phyloP scores from a whole-genome alignment of 371 early-diverging fungal species.

The Blakeslea trispora region DNA sequence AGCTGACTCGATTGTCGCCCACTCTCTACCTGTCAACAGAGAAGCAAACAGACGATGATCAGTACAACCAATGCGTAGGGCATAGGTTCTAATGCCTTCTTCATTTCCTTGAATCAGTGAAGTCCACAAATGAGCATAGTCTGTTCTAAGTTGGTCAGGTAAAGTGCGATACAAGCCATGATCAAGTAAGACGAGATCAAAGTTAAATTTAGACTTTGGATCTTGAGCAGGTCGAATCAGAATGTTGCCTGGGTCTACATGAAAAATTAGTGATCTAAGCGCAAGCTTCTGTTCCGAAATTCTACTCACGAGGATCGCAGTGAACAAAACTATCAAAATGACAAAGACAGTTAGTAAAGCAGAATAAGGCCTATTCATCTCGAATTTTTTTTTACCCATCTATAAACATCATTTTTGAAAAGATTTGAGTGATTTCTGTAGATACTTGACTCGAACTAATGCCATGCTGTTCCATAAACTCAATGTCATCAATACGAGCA shows the following conservation, averaged over 20 bases:
- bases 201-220: slow-evolving; percentile 64
- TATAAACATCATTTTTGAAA: slow-evolving; percentile 91
- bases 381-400: slow-evolving; percentile 59
- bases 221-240: slow-evolving; percentile 62
- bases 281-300: neutral
- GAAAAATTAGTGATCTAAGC: neutral
- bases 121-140: slow-evolving; percentile 90
- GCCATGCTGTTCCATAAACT: slow-evolving; percentile 63
- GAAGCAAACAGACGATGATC: slow-evolving; percentile 84
- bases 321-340: slow-evolving; percentile 59
- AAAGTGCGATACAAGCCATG: slow-evolving; percentile 92
- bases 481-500: slow-evolving; percentile 75
- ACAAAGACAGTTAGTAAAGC: neutral
- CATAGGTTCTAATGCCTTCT: slow-evolving; percentile 60
- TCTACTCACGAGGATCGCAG: slow-evolving; percentile 72
- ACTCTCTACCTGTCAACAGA: slow-evolving; percentile 85
- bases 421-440: slow-evolving; percentile 70
- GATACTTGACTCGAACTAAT: slow-evolving; percentile 80
- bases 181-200: slow-evolving; percentile 88
- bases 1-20: slow-evolving; percentile 63
- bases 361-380: too few relatives aligned
- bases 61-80: slow-evolving; percentile 60
- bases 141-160: slow-evolving; percentile 65
- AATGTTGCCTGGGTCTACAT: slow-evolving; percentile 71
- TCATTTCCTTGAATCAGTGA: slow-evolving; percentile 81